Conservation (phyloP, 495 filamentous ascomycete species). For the Aspergillus steynii region DNA sequence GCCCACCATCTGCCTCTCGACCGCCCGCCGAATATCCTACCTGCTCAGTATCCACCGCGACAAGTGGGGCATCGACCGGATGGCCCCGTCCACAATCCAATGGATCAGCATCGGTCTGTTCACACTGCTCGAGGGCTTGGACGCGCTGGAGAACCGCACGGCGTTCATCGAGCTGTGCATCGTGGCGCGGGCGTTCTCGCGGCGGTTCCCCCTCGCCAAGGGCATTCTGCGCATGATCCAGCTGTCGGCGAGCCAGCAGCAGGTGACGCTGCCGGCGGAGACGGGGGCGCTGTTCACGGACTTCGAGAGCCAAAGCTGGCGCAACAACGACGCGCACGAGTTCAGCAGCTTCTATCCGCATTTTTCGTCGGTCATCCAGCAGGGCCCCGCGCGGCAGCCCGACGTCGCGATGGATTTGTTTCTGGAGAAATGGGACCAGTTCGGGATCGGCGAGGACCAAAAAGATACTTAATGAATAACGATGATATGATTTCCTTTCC, state of each 20-base stretch:
- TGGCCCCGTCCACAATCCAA: constrained; percentile 30
- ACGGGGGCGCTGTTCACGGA: constrained; percentile 30
- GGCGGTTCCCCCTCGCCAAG: constrained; percentile 33
- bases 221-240: constrained; percentile 37
- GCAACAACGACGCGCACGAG: constrained; percentile 17
- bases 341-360: constrained; percentile 40
- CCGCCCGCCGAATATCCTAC: constrained; percentile 23
- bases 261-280: constrained; percentile 29
- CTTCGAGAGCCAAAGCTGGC: constrained; percentile 30
- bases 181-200: constrained; percentile 24
- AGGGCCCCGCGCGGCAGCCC: constrained; percentile 8
- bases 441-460: constrained; percentile 13
- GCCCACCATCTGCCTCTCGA: constrained; percentile 14
- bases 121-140: constrained; percentile 30
- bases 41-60: constrained; percentile 26
- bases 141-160: constrained; percentile 20
- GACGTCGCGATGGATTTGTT: constrained; percentile 28
- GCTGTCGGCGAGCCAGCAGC: constrained; percentile 28
- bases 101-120: constrained; percentile 33
- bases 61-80: constrained; percentile 32
- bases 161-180: constrained; percentile 33
- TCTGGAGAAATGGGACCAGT: constrained; percentile 31
- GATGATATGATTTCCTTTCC: background rate
- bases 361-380: constrained; percentile 19
- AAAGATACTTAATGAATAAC: constrained; percentile 4